Conservation (phyloP, 805 yeast genomes). For the Wickerhamomyces rabaulensis region DNA sequence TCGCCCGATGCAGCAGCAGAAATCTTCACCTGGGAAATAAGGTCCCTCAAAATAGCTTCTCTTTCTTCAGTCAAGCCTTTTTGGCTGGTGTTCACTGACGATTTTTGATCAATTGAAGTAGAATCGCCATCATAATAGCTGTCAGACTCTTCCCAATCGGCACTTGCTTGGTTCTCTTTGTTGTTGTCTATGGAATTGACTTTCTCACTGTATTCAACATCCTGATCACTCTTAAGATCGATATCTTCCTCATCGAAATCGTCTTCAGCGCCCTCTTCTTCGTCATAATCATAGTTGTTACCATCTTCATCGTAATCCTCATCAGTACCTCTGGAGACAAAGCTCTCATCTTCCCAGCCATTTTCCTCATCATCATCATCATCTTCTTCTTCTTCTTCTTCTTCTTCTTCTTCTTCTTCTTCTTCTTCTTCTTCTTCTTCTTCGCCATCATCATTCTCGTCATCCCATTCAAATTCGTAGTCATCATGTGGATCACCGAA, state of each 20-base stretch:
- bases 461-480: constrained; percentile 4
- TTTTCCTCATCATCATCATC: constrained; percentile 22
- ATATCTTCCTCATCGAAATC: no score
- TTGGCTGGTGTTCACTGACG: not conserved
- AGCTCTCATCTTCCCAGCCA: constrained; percentile 24
- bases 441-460: constrained; percentile 8
- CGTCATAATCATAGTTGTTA: constrained; percentile 18
- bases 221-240: not conserved
- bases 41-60: not conserved
- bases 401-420: constrained; percentile 12
- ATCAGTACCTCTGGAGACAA: constrained; percentile 21
- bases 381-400: constrained; percentile 8
- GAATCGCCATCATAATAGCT: not conserved
- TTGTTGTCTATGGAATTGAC: not conserved
- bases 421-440: constrained; percentile 8
- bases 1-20: constrained; percentile 1
- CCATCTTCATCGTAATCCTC: constrained; percentile 3
- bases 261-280: not conserved
- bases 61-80: not conserved
- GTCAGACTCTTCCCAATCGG: not conserved
- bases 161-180: not conserved
- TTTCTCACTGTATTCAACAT: not conserved
- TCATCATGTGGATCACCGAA: not conserved
- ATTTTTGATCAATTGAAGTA: not conserved
- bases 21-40: not conserved